A percentile compares a stretch with the other conserved stretches of the same genome.
Conservation (phyloP, 768 basidiomycete species). For the Lyophyllum decastes region DNA sequence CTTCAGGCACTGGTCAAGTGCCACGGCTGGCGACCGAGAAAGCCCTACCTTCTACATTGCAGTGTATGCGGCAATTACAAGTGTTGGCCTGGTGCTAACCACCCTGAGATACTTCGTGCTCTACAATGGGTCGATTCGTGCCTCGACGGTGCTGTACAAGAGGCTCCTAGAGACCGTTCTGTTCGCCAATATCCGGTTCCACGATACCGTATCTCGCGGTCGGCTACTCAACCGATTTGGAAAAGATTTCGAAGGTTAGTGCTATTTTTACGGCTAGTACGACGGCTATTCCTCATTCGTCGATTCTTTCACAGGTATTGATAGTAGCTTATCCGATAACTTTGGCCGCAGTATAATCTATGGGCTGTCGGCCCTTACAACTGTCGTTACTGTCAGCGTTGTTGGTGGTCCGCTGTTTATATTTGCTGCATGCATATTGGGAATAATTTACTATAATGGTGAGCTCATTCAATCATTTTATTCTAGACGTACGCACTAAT, state of each 20-base stretch:
- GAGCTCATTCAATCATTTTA: conserved; percentile 18
- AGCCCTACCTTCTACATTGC: conserved; percentile 63
- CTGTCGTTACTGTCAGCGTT: conserved; percentile 70
- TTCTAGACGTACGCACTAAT: background rate
- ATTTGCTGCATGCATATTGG: conserved; percentile 55
- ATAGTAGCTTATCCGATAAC: conserved; percentile 81
- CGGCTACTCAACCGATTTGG: conserved; percentile 83
- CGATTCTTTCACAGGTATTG: conserved; percentile 54
- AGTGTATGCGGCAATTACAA: conserved; percentile 61
- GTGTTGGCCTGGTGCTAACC: conserved; percentile 47
- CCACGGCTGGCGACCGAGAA: conserved; percentile 36
- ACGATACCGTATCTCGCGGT: conserved; percentile 88
- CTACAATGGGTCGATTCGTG: conserved; percentile 82
- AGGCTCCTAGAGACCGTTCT: conserved; percentile 76
- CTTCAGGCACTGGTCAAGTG: conserved; percentile 57
- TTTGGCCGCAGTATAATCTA: conserved; percentile 80
- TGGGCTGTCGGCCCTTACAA: conserved; percentile 68
- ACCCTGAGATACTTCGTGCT: conserved; percentile 72
- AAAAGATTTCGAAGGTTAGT: conserved; percentile 82
- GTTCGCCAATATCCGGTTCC: conserved; percentile 89
- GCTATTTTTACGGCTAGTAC: background rate
- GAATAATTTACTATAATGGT: conserved; percentile 74
- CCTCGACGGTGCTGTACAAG: conserved; percentile 77
- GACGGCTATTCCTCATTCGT: conserved; percentile 9
- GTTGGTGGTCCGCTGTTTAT: conserved; percentile 82